Evolutionary conservation across 257 asterid species (phyloP), one percentile per base, ranked within the genome.

Genomic region (Capsicum baccatum): DNA sequence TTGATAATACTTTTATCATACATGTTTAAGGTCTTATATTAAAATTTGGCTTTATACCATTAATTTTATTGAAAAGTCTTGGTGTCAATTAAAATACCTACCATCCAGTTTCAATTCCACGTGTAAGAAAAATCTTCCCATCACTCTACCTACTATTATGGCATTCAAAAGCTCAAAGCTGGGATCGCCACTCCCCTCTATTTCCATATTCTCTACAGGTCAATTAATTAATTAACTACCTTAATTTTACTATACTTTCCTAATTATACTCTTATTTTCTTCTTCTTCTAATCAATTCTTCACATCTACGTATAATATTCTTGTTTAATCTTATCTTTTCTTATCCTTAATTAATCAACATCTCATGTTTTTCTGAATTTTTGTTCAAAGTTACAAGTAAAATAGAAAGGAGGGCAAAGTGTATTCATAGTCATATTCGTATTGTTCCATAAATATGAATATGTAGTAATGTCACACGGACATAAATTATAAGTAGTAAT

Each of bases 181-280:
- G 83, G 86, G 87, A 84, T 86, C 89, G 85, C 88, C 82, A 21
- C 84, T 85, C 81, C 88, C 86, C 74, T 47, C 17, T 9, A 73
- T 69, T 79, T 80, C 14, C 83, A 64, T 50, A 83, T 78, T 78
- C 64, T 11, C 9, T n/a, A 44, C 68, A 52, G 33, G 71, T 19
- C 59, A 66, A 35, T 42, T 57, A 64, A 64, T 9, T 14, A 67
- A 67, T 48, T 35, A 35, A 8, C 62, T 57, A 14, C 74, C 48
- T 67, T 67, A 6, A 66, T 71, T 42, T 63, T 9, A 70, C 63
- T 21, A 42, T 48, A 57, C 85, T n/a, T 79, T 48, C 39, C 52
- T 14, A 11, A 59, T 54, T 64, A 79, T n/a, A 6, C 57, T 16
- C 79, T 71, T 44, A 42, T 37, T 87, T 17, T 0, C 6, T 19